Conservation (phyloP, 108 stramenopile genomes). For the Bacterosira constricta region DNA sequence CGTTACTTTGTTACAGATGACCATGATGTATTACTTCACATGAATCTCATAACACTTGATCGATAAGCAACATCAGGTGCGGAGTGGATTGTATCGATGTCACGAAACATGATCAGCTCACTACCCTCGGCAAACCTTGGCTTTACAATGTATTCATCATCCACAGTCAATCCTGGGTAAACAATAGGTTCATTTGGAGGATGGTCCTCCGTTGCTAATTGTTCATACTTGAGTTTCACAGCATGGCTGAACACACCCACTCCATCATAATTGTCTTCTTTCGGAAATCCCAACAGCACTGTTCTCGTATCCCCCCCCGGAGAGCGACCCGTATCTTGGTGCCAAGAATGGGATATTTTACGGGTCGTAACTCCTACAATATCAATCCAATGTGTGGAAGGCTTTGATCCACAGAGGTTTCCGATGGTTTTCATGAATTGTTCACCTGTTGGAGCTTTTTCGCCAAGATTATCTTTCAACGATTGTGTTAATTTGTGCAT, state of each 20-base stretch:
- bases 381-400: slow-evolving; percentile 82
- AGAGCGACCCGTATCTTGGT: slow-evolving; percentile 68
- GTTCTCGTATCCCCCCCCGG: slow-evolving; percentile 49
- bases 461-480: slow-evolving; percentile 48
- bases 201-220: slow-evolving; percentile 50
- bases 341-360: slow-evolving; percentile 71
- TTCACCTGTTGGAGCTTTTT: slow-evolving; percentile 67
- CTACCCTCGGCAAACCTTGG: slow-evolving; percentile 58
- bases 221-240: slow-evolving; percentile 54
- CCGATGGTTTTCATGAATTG: slow-evolving; percentile 69
- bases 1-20: slow-evolving; percentile 76
- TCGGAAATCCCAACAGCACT: slow-evolving; percentile 78
- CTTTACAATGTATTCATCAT: slow-evolving; percentile 66
- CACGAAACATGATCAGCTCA: slow-evolving; percentile 73
- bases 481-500: slow-evolving; percentile 59
- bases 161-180: slow-evolving; percentile 47
- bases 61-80: slow-evolving; percentile 80
- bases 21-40: slow-evolving; percentile 90
- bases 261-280: slow-evolving; percentile 63
- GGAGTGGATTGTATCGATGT: slow-evolving; percentile 76
- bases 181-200: slow-evolving; percentile 64
- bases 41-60: slow-evolving; percentile 80
- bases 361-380: slow-evolving; percentile 70
- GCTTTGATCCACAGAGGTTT: slow-evolving; percentile 57
- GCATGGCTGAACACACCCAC: slow-evolving; percentile 78